Base-by-base conservation (phyloP, 805 yeast species). In the Pichia exigua region DNA sequence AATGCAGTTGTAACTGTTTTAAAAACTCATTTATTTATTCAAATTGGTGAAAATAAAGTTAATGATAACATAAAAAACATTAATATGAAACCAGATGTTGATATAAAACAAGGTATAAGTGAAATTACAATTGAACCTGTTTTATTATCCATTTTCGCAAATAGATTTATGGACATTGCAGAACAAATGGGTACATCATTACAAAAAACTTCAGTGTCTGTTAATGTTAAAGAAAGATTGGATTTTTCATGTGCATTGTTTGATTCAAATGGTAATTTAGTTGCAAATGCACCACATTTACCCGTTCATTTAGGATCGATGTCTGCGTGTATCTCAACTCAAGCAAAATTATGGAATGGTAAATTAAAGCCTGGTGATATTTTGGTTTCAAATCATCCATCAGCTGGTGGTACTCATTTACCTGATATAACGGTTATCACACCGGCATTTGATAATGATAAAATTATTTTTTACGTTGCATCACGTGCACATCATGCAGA, bases 401-500 rank as follows among this genome's bases (percentile, higher is more conserved):
- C 81, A 21, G 80, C 79, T 47, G 92, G 92, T n/a, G 95, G 95
- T 4, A 85, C 94, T 0, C 96, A 87, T 68, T 71, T 87, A 53
- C 95, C 95, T 0, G 96, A 87, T 69, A 89, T 91, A 57, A 91
- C 97, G 0, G 95, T 91, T 13, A 83, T 92, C 44, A 87, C 97
- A 0, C 98, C 98, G 0, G 90, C 91, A 1, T 85, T 88, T 62
- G 73, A 79, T n/a, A 73, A 73, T 43, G 77, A 73, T 8, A 66
- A 72, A 49, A 75, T 88, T 38, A 78, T 89, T 27, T 91, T 91
- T 65, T 91, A 88, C 74, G 90, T 88, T 15, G 98, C 97, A 0
- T 84, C 96, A 0, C 75, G 98, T 57, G 97, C 97, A 2, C 98
- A 91, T 68, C 98, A 92, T 69, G 91, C 97, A 7, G 98, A 91